These are phyloP conservation scores for Fusarium chlamydosporum DNA, from an alignment of 2,329 filamentous ascomycete species.

Conservation along the genomic window DNA sequence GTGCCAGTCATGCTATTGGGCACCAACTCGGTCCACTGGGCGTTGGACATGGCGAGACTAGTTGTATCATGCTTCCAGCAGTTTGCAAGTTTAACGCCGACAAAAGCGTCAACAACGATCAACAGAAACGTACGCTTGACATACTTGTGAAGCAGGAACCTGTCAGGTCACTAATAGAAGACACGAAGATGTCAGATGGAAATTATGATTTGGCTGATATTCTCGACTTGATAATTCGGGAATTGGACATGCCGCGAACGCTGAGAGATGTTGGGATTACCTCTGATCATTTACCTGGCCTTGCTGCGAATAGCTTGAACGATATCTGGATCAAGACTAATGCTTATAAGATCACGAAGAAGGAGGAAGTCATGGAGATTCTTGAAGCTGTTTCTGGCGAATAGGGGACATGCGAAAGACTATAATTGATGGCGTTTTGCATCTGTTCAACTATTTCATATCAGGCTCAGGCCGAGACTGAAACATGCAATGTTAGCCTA, in stretches of 20 bases:
- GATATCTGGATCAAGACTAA: constrained; percentile 29
- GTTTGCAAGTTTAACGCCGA: constrained; percentile 21
- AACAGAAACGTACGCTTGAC: not conserved
- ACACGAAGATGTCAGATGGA: not conserved
- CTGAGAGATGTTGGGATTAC: constrained; percentile 7
- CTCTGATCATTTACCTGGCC: not conserved
- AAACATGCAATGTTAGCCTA: too few relatives aligned
- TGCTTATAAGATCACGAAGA: constrained; percentile 9
- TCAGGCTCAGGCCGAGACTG: too few relatives aligned
- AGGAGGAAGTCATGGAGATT: constrained; percentile 21
- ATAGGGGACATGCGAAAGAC: not conserved
- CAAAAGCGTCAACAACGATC: constrained; percentile 2
- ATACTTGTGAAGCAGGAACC: not conserved
- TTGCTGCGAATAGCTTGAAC: constrained; percentile 20
- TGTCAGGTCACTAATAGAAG: not conserved
- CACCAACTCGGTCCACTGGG: constrained; percentile 25
- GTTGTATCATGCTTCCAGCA: constrained; percentile 22
- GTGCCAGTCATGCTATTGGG: constrained; percentile 28
- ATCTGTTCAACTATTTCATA: not conserved
- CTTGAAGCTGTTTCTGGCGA: not conserved
- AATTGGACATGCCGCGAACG: constrained; percentile 11
- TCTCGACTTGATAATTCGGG: constrained; percentile 14
- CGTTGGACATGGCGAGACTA: constrained; percentile 22
- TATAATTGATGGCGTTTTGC: too few relatives aligned
- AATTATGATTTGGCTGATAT: not conserved